These are phyloP conservation scores for Pichiaceae sp. DNA, from an alignment of 1,139 yeast genomes.

Conservation along the genomic window DNA sequence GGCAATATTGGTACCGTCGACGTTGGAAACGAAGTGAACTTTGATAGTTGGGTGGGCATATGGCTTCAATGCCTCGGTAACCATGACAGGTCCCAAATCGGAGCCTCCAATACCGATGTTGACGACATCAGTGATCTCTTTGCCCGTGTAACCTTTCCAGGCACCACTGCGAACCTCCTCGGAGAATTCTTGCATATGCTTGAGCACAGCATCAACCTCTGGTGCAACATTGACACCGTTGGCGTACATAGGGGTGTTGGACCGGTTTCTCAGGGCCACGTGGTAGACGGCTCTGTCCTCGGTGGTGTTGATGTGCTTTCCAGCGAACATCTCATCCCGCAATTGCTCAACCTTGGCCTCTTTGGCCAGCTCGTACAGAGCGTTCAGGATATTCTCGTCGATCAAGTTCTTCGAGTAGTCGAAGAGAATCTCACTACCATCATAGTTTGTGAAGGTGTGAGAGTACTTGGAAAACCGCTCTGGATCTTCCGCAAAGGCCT, in stretches of 20 bases:
- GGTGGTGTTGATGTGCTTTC: conserved; percentile 89
- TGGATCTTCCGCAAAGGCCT: conserved; percentile 68
- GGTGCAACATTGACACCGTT: conserved; percentile 85
- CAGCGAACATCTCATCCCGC: conserved; percentile 86
- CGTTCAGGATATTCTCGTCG: conserved; percentile 67
- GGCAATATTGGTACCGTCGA: conserved; percentile 95
- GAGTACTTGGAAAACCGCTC: conserved; percentile 69
- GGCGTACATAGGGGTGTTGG: conserved; percentile 73
- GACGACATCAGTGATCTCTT: conserved; percentile 85
- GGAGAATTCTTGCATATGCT: conserved; percentile 94
- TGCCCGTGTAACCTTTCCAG: conserved; percentile 97
- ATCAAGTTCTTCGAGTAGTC: conserved; percentile 93
- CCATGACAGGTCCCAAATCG: conserved; percentile 98
- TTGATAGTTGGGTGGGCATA: conserved; percentile 69
- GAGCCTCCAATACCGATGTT: conserved; percentile 99
- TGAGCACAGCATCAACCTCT: conserved; percentile 82
- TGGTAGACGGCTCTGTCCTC: conserved; percentile 97
- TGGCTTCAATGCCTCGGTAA: conserved; percentile 92
- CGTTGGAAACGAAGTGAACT: conserved; percentile 93
- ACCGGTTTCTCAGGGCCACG: conserved; percentile 90
- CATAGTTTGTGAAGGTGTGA: conserved; percentile 71
- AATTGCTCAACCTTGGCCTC: conserved; percentile 83
- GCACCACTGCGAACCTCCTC: conserved; percentile 82
- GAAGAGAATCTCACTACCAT: conserved; percentile 80
- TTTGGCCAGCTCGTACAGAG: conserved; percentile 72